phyloP scores from a whole-genome alignment of 2,329 filamentous ascomycete genomes.

The Sporothrix variecibatus region DNA sequence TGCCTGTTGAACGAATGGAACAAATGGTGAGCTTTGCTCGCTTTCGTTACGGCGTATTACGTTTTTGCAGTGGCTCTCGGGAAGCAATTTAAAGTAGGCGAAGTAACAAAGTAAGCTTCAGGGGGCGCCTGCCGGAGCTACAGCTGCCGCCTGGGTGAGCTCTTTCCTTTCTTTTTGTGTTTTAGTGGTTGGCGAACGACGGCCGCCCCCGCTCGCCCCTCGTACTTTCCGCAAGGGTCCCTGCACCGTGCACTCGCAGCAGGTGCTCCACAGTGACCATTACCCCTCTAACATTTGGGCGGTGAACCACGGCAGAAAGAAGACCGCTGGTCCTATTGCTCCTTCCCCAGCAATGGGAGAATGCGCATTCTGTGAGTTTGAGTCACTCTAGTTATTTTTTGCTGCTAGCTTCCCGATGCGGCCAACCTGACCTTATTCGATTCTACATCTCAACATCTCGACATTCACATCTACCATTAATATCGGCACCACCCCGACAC shows the following conservation, averaged over 20 bases:
- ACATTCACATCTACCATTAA: neutral
- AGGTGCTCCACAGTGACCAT: neutral
- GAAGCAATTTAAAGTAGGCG: too few species aligned
- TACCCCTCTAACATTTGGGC: constrained; percentile 27
- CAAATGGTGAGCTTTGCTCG: neutral
- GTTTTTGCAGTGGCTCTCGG: neutral
- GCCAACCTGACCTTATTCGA: neutral
- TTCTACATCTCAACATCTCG: neutral
- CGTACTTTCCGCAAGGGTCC: neutral
- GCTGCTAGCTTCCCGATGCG: constrained; percentile 17
- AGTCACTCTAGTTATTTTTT: constrained; percentile 11
- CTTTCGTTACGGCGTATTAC: neutral
- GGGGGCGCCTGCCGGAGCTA: neutral
- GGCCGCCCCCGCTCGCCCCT: constrained; percentile 4
- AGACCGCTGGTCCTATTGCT: neutral
- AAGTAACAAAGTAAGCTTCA: neutral
- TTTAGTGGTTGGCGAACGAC: neutral
- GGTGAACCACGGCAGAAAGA: constrained; percentile 28
- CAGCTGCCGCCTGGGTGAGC: constrained; percentile 5
- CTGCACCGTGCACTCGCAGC: neutral
- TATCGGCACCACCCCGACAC: neutral
- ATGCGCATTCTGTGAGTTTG: constrained; percentile 1
- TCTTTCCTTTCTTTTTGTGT: neutral
- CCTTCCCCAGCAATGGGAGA: neutral
- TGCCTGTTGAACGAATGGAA: neutral